phyloP scores from a whole-genome alignment of 2,329 filamentous ascomycete species.

The Claviceps maximensis region DNA sequence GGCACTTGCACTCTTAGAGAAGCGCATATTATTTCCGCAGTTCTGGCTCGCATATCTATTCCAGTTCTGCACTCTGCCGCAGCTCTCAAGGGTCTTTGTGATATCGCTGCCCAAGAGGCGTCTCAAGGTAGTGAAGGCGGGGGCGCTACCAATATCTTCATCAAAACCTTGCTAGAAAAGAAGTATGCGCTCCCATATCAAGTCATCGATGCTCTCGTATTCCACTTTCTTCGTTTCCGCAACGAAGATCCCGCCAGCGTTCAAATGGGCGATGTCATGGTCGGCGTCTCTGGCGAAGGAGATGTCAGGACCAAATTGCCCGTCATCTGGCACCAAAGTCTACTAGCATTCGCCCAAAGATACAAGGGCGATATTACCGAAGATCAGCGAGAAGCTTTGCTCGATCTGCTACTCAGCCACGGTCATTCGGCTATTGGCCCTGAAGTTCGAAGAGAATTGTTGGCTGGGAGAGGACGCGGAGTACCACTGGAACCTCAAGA shows the following conservation, averaged over 20 bases:
- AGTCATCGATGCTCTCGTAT: slow-evolving; percentile 86
- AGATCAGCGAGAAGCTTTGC: slow-evolving; percentile 78
- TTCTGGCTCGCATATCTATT: slow-evolving; percentile 72
- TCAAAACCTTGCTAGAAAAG: slow-evolving; percentile 86
- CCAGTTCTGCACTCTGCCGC: slow-evolving; percentile 87
- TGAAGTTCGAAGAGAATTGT: slow-evolving; percentile 75
- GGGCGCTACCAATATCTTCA: slow-evolving; percentile 89
- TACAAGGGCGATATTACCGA: slow-evolving; percentile 96
- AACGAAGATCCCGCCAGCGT: slow-evolving; percentile 49
- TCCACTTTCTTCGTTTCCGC: slow-evolving; percentile 88
- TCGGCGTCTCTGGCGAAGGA: slow-evolving; percentile 28
- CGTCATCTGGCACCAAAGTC: slow-evolving; percentile 90
- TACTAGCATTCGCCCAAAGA: slow-evolving; percentile 82
- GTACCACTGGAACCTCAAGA: slow-evolving; percentile 47
- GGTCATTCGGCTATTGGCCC: slow-evolving; percentile 84
- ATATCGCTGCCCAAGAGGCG: slow-evolving; percentile 85
- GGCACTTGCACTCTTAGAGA: slow-evolving; percentile 87
- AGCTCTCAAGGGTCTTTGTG: slow-evolving; percentile 80
- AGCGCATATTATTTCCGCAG: slow-evolving; percentile 79
- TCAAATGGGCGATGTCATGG: slow-evolving; percentile 40
- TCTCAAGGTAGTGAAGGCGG: slow-evolving; percentile 72
- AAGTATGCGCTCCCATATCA: slow-evolving; percentile 93
- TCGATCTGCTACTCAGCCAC: slow-evolving; percentile 73
- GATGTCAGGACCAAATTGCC: slow-evolving; percentile 55
- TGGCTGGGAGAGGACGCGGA: slow-evolving; percentile 78